A percentile compares a stretch with the other conserved stretches of the same genome.
These are phyloP conservation scores for Laetiporus sulphureus DNA, from an alignment of 1,284 basidiomycete species.

Conservation along the genomic window DNA sequence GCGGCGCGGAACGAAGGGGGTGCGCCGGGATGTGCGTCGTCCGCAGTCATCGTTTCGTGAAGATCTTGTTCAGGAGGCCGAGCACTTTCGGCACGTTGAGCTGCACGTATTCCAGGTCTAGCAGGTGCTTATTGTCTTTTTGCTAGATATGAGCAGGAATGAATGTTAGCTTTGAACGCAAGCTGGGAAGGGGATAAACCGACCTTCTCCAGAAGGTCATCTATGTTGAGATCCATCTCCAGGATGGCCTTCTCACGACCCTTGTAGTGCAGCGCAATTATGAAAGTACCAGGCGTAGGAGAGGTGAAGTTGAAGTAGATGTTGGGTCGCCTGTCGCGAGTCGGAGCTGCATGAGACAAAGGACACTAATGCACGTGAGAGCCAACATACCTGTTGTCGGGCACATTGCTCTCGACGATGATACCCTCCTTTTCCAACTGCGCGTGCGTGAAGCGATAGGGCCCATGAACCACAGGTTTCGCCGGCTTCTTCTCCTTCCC, in stretches of 20 bases:
- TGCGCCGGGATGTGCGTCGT: not conserved
- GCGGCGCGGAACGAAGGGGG: slow-evolving; percentile 4
- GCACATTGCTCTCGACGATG: slow-evolving; percentile 97
- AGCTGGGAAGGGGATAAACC: slow-evolving; percentile 12
- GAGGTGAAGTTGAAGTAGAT: slow-evolving; percentile 99
- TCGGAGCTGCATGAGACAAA: not conserved
- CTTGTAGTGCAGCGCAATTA: slow-evolving; percentile 98
- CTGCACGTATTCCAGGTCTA: slow-evolving; percentile 97
- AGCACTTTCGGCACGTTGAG: slow-evolving; percentile 95
- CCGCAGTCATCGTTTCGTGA: slow-evolving; percentile 65
- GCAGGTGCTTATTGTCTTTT: slow-evolving; percentile 94
- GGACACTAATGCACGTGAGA: slow-evolving; percentile 4
- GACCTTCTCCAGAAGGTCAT: slow-evolving; percentile 95
- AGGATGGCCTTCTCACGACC: slow-evolving; percentile 98
- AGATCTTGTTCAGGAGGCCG: slow-evolving; percentile 86
- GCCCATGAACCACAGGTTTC: slow-evolving; percentile 85
- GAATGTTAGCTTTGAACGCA: slow-evolving; percentile 8
- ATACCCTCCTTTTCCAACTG: slow-evolving; percentile 99
- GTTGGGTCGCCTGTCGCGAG: slow-evolving; percentile 73
- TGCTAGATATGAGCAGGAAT: slow-evolving; percentile 54
- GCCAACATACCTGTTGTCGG: slow-evolving; percentile 81
- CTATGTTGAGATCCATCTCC: slow-evolving; percentile 99
- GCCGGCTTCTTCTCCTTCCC: slow-evolving; percentile 94
- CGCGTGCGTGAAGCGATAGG: slow-evolving; percentile 95
- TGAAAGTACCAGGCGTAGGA: slow-evolving; percentile 96